Conservation (phyloP, 257 asterid genomes). For the Solanum sejunctum region DNA sequence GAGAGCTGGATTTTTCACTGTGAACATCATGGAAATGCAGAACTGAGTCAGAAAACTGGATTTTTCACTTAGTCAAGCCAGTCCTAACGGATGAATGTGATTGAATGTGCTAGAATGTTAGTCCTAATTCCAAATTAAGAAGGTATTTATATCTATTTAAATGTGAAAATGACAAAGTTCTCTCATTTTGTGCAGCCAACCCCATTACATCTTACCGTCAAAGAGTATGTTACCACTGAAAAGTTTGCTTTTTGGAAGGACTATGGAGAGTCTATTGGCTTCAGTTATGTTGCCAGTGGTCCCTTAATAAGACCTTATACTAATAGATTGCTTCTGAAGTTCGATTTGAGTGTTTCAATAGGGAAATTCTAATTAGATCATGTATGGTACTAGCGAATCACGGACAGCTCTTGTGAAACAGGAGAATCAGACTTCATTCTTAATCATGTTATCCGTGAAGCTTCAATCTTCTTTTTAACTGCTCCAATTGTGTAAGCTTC, state of each 20-base stretch:
- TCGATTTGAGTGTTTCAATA: neutral
- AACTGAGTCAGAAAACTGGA: neutral
- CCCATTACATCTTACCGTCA: conserved; percentile 89
- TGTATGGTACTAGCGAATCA: neutral
- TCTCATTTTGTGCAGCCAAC: conserved; percentile 60
- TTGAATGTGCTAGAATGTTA: neutral
- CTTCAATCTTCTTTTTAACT: neutral
- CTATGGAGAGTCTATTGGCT: conserved; percentile 94
- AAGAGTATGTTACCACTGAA: conserved; percentile 82
- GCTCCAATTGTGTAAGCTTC: neutral
- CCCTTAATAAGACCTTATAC: conserved; percentile 53
- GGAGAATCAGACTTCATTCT: neutral
- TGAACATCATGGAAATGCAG: neutral
- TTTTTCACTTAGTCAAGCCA: neutral
- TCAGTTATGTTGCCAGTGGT: conserved; percentile 96
- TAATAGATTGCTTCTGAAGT: neutral
- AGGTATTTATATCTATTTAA: neutral
- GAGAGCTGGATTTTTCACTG: no score
- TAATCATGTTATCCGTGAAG: neutral
- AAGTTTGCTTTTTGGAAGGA: conserved; percentile 88
- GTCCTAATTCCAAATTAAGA: neutral
- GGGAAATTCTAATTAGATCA: neutral
- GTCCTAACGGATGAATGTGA: neutral
- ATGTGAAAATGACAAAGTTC: neutral
- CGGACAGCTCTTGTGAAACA: neutral